Conservation (phyloP, 2,329 filamentous ascomycete species). For the Ophiostoma angusticollis region DNA sequence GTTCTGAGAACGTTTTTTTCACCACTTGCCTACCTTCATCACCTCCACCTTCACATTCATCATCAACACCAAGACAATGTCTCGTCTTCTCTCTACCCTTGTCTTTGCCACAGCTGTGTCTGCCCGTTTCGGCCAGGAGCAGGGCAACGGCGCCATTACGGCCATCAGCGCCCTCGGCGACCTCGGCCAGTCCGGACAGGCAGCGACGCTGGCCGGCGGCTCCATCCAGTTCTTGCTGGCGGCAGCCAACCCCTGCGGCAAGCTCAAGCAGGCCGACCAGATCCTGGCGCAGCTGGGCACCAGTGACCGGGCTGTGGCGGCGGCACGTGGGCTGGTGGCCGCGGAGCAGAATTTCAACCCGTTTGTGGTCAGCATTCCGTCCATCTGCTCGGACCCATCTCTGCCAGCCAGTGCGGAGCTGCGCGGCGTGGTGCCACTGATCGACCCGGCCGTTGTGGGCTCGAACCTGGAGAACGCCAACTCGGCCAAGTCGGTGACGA, state of each 20-base stretch:
- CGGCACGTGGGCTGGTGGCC: conserved; percentile 29
- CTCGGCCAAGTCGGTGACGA: conserved; percentile 36
- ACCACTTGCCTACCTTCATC: not conserved
- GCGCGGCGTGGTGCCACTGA: conserved; percentile 52
- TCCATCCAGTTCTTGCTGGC: conserved; percentile 49
- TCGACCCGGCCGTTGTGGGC: conserved; percentile 50
- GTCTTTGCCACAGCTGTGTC: conserved; percentile 19
- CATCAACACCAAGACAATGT: too few species aligned
- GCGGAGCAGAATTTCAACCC: conserved; percentile 25
- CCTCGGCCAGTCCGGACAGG: conserved; percentile 44
- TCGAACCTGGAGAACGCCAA: conserved; percentile 47
- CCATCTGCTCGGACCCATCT: conserved; percentile 49
- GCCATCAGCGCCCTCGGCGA: conserved; percentile 38
- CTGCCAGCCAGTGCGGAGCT: conserved; percentile 49
- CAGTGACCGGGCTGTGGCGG: conserved; percentile 44
- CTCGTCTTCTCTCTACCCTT: conserved; percentile 24
- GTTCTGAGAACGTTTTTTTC: conserved; percentile 8
- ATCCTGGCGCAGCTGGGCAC: conserved; percentile 49
- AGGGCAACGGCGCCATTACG: conserved; percentile 34
- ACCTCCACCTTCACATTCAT: not conserved
- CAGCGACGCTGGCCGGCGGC: conserved; percentile 47
- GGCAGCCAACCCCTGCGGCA: conserved; percentile 28
- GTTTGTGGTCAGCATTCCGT: conserved; percentile 44
- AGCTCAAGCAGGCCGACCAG: conserved; percentile 50
- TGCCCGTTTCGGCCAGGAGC: conserved; percentile 51